Evolutionary conservation across 2,329 filamentous ascomycete species (phyloP), one percentile per base, ranked within the genome.

Genomic region (Penicillium hesseltinei): DNA sequence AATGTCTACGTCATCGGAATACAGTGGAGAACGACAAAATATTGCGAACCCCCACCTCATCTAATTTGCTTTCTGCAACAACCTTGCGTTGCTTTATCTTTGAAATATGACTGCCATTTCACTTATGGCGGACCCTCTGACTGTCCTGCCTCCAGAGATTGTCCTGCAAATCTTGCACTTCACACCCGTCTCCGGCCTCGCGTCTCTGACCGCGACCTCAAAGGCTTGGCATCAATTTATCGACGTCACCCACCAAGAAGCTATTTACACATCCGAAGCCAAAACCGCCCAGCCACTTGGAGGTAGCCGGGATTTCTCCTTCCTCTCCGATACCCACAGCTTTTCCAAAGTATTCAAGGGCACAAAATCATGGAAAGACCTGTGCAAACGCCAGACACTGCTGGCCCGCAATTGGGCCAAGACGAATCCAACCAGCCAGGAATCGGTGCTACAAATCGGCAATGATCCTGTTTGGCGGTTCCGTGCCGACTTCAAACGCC

Each of bases 381-480:
- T 77, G 10, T 80, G 78, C 66, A 74, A 72, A 56, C 72, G 75
- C 4, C 73, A 76, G 64, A 73, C 68, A 1, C 61, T 77, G 17
- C 70, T 81, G 17, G 56, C 66, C 11, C 65, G 67, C 42, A 78
- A 77, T 36, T 80, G 77, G 78, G 63, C 65, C 17, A 53, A 62
- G 5, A 54, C 62, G 9, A 60, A 56, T 2, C 78, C 77, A 0
- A 58, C 68, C 5, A 73, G 69, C 15, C 70, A 69, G 23, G 77
- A 79, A 48, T 73, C 71, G 3, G 70, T 77, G 25, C 62, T 80
- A 19, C 74, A 79, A 48, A 66, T 78, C 27, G 73, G 74, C 44
- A 72, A 72, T 44, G 67, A 75, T 51, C 73, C 74, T 0, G 69
- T 80, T 35, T 81, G 78, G 78, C 72, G 78, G 1, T 80, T 80